Evolutionary conservation across 2,329 filamentous ascomycete species (phyloP), one percentile per base, ranked within the genome.

Genomic region (Ascochyta viciae-villosae): DNA sequence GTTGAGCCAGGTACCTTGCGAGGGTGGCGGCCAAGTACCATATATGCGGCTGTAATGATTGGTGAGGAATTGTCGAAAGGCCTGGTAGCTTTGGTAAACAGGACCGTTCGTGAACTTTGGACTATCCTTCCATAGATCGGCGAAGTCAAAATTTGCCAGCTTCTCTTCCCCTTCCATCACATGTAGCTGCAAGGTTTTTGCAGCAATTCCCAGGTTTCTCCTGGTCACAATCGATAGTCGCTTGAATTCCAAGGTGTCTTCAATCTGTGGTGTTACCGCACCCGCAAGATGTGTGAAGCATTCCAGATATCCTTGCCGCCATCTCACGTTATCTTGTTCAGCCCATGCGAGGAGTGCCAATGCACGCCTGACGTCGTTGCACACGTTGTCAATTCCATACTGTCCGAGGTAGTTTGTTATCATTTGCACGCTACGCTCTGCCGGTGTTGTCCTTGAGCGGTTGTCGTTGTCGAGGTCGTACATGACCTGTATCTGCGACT

Each of bases 281-380:
- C 89, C 89, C 3, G 83, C 83, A 60, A 85, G 85, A 67, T 91
- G 88, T 6, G 86, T 78, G 63, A 89, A 91, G 24, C 83, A 82
- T 69, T 90, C 88, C 15, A 83, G 80, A 81, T 87, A 91, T 1
- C 87, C 87, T 60, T 87, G 84, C 40, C 85, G 81, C 86, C 87
- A 89, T 5, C 80, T 80, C 8, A 90, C 83, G 16, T 78, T 81
- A 2, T 82, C 78, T n/a, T 79, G 79, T 63, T 91, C 89, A 2
- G 85, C 83, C 85, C 87, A 91, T 0, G 85, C 83, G 4, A 91
- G 77, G 15, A 90, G 74, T 0, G 84, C 82, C 2, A 88, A 80
- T 0, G 88, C 87, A 2, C 80, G 78, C 33, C 85, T 83, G 0
- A 85, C 77, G 57, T 86, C 85, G 51, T 84, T 83, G 10, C 87